Evolutionary conservation across 2,329 filamentous ascomycete genomes (phyloP), one percentile per base, ranked within the genome.

Genomic region (Stemphylium beticola): DNA sequence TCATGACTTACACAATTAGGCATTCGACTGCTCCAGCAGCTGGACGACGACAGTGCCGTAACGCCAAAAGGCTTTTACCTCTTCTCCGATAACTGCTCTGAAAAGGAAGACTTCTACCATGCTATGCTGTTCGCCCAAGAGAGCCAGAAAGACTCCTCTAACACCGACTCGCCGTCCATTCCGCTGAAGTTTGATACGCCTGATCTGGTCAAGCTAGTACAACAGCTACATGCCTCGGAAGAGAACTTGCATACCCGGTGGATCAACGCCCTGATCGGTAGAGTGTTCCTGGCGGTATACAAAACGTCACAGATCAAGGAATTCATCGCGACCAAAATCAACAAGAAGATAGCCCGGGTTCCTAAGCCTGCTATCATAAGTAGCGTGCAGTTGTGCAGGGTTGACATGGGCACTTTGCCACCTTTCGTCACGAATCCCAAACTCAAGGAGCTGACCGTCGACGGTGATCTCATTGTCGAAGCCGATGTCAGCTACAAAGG

Each of bases 21-120:
- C 33, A 87, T 97, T 49, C 88, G 91, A 64, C 81, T 97, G 29
- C 85, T 86, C n/a, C 84, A 91, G 64, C 88, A 85, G 67, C 73
- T 77, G 31, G 81, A 83, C 29, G 79, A 80, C 15, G 79, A 82
- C 79, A 22, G 77, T 79, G 22, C 53, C 24, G 82, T 84, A 3
- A 85, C 87, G 59, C 87, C 91, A 6, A 93, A 91, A 64, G 92
- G 95, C 0, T 98, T 97, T 77, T 98, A 88, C 70, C 81, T 99
- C 4, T 99, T 98, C 75, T 96, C 91, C 0, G 92, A 98, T 63
- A 96, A 96, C 68, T 91, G 91, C 73, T 96, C 93, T 0, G 92
- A 95, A 41, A 99, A 99, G 75, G 95, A 99, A 75, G 95, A 99
- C 73, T 98, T 99, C 76, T 99, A 99, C 74, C 93, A 96, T 76